Base-by-base conservation (phyloP, 2,329 filamentous ascomycete genomes). In the Bipolaris victoriae region DNA sequence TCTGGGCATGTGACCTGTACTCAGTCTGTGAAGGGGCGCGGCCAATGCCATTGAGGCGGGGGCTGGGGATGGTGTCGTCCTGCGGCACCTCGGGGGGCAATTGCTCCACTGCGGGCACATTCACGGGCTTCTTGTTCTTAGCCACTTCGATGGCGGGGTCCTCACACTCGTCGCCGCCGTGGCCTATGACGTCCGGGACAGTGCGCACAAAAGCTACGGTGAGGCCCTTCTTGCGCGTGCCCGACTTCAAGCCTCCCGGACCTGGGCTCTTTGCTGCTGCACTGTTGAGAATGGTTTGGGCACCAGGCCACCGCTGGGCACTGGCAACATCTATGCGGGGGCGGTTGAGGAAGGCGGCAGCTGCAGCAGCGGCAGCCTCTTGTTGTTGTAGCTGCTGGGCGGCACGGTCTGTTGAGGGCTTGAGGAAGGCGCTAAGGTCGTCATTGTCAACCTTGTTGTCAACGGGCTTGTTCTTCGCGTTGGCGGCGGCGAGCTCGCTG, bases 151-250 rank as follows among this genome's bases (percentile, higher is more conserved):
- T 80, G 1, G 88, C 85, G 1, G 90, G 90, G 7, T 84, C 79
- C 52, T 90, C 87, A 52, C 90, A 89, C 75, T 97, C 92, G 70
- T 97, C 94, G 33, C 94, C 94, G 56, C 94, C 94, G 76, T 94
- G 89, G 45, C 94, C 94, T 70, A 98, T 97, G 60, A 97, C 78
- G 45, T 92, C 89, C 6, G 93, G 92, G 52, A 84, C 82, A 9
- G 83, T 84, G 65, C 90, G 86, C 50, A 84, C 84, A 69, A 97
- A 97, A 54, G 83, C 86, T 35, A 97, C 93, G 4, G 80, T 80
- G 60, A 95, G 80, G 9, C 89, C 89, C 75, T 91, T 90, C 70
- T 84, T 80, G 66, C 79, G 68, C 35, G 74, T 76, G 75, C 66
- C 65, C 39, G 65, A 72, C 62, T 74, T 64, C 67, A 76, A 60